Percentiles rank a stretch among this genome's conserved stretches.
These are phyloP conservation scores for Globisporangium solare DNA, from an alignment of 352 stramenopile genomes.

Conservation along the genomic window DNA sequence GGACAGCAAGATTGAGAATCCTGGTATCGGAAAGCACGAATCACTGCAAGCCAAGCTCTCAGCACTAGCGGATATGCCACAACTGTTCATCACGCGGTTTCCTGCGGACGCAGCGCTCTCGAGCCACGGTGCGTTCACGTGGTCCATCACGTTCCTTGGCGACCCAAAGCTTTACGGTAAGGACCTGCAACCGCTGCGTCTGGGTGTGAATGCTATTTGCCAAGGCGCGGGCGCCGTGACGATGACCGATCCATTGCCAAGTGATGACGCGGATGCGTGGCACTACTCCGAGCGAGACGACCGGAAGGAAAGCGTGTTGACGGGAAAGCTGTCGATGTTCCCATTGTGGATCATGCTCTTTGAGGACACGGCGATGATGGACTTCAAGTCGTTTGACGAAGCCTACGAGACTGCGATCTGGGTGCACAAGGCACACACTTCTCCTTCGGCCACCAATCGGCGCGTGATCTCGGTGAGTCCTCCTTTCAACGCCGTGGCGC, in stretches of 20 bases:
- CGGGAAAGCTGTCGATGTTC: slow-evolving; percentile 45
- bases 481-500: slow-evolving; percentile 34
- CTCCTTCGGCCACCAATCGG: slow-evolving; percentile 8
- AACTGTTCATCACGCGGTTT: slow-evolving; percentile 43
- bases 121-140: slow-evolving; percentile 47
- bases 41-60: slow-evolving; percentile 57
- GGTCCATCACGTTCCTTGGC: slow-evolving; percentile 65
- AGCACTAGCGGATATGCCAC: slow-evolving; percentile 26
- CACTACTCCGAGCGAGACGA: slow-evolving; percentile 28
- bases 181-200: slow-evolving; percentile 15
- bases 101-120: slow-evolving; percentile 26
- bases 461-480: slow-evolving; percentile 44
- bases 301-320: slow-evolving; percentile 12
- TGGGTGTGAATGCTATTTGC: slow-evolving; percentile 38
- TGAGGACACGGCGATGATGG: slow-evolving; percentile 43
- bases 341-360: slow-evolving; percentile 81
- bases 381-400: slow-evolving; percentile 55
- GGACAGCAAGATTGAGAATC: slow-evolving; percentile 25
- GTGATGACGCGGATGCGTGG: slow-evolving; percentile 38
- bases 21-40: slow-evolving; percentile 37
- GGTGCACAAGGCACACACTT: slow-evolving; percentile 28
- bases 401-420: slow-evolving; percentile 45
- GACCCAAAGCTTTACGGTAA: slow-evolving; percentile 18
- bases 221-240: slow-evolving; percentile 25
- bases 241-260: slow-evolving; percentile 25